These are phyloP conservation scores for Verticillium tricorpus DNA, from an alignment of 2,329 filamentous ascomycete genomes.

Conservation along the genomic window DNA sequence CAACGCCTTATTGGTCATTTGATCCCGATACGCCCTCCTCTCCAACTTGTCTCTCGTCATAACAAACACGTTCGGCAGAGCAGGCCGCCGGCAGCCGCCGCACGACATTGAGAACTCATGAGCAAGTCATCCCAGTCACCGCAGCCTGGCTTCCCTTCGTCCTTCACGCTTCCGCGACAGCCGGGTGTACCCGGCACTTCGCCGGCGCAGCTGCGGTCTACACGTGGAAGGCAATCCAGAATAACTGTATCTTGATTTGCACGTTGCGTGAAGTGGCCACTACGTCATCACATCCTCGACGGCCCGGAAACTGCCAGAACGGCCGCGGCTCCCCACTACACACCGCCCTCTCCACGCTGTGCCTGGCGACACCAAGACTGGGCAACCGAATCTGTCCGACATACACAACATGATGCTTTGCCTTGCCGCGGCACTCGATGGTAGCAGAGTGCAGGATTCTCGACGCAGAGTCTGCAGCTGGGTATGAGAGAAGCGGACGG, in stretches of 20 bases:
- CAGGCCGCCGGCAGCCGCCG: background rate
- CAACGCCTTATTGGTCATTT: background rate
- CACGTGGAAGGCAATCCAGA: background rate
- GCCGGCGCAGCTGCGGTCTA: background rate
- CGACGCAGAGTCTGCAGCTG: background rate
- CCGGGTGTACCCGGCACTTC: background rate
- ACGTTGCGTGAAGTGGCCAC: background rate
- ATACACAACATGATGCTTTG: background rate
- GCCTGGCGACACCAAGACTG: background rate
- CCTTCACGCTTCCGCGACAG: background rate
- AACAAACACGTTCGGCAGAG: background rate
- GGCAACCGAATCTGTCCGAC: background rate
- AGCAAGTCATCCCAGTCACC: background rate
- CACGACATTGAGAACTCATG: background rate
- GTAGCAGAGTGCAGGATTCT: background rate
- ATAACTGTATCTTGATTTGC: background rate
- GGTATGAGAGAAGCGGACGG: background rate
- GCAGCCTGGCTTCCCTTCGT: background rate
- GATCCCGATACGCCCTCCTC: background rate
- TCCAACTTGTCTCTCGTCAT: background rate
- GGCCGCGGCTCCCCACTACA: background rate
- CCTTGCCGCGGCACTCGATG: background rate
- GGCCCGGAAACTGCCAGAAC: background rate
- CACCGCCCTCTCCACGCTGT: background rate
- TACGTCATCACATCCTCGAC: background rate